Base-by-base conservation (phyloP, 2,329 filamentous ascomycete species). In the Botryotinia calthae region DNA sequence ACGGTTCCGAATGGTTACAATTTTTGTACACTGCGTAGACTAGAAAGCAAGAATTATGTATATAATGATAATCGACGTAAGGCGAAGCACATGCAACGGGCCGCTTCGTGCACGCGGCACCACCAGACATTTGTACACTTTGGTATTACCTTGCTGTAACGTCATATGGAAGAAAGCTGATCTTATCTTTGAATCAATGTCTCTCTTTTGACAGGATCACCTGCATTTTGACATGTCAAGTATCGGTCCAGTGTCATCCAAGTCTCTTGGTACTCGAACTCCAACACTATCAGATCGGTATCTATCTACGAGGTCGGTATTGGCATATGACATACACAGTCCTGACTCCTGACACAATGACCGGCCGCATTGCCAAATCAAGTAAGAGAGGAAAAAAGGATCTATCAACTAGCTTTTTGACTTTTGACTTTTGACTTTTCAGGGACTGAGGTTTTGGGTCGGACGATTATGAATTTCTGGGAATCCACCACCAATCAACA, bases 51-150 rank as follows among this genome's bases (percentile, higher is more conserved):
- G 25, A 44, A 51, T 40, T n/a, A 37, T 66, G 34, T 31, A n/a
- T 66, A 46, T 31, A n/a, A 42, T 28, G 34, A 40, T 48, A 31
- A 48, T 67, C 14, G 46, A 56, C 37, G 20, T 44, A 8, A 63
- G 28, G 40, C 40, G 42, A 44, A 31, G 66, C 67, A 62, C 8
- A 70, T 70, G 67, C 67, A 70, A 51, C 44, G 44, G 58, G 42
- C 31, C 31, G 68, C 68, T 64, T 70, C 28, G 58, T 70, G 65
- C 65, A 67, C 48, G 12, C 54, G 58, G 34, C 58, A 40, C 51
- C 67, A 59, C 40, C 67, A 58, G 44, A 70, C 37, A 37, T 18
- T 44, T 44, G 34, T 59, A 69, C 51, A 18, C 12, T 28, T 56
- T 58, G 10, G 1, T 34, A 8, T 44, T 16, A 34, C 62, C 62